phyloP scores from a whole-genome alignment of 768 basidiomycete species.

The Tricholoma furcatifolium region DNA sequence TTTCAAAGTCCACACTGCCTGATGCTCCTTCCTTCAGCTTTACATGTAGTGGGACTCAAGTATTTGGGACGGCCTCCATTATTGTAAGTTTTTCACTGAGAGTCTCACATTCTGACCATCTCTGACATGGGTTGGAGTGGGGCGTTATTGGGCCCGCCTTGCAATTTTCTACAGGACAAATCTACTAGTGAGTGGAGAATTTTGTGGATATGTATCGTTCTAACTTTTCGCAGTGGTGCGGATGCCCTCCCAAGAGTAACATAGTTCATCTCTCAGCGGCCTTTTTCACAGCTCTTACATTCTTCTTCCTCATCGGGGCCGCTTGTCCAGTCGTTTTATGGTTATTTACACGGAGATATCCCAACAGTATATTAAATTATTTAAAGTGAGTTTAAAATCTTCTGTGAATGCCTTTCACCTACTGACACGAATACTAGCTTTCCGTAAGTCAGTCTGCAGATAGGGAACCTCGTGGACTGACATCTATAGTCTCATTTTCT shows the following conservation, averaged over 20 bases:
- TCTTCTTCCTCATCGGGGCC: constrained; percentile 76
- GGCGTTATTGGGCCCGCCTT: constrained; percentile 67
- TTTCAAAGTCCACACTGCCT: background rate
- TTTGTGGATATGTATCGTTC: background rate
- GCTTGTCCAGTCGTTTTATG: constrained; percentile 62
- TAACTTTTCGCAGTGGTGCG: constrained; percentile 20
- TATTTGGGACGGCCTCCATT: constrained; percentile 52
- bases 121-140: constrained; percentile 34
- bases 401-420: background rate
- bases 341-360: constrained; percentile 61
- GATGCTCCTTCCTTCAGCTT: constrained; percentile 34
- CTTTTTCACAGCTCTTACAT: constrained; percentile 50
- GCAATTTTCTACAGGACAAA: constrained; percentile 53
- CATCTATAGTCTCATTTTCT: constrained; percentile 56
- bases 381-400: constrained; percentile 50
- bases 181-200: constrained; percentile 52
- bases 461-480: background rate
- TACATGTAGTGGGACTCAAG: constrained; percentile 50
- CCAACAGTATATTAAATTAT: constrained; percentile 62
- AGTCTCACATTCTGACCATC: constrained; percentile 2
- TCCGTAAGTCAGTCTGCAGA: constrained; percentile 33
- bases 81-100: constrained; percentile 46
- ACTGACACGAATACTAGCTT: constrained; percentile 31
- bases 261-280: too few relatives aligned
- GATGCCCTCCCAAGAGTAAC: too few relatives aligned